Evolutionary conservation across 257 asterid genomes (phyloP), one percentile per base, ranked within the genome.

Genomic region (Capsicum chinense): DNA sequence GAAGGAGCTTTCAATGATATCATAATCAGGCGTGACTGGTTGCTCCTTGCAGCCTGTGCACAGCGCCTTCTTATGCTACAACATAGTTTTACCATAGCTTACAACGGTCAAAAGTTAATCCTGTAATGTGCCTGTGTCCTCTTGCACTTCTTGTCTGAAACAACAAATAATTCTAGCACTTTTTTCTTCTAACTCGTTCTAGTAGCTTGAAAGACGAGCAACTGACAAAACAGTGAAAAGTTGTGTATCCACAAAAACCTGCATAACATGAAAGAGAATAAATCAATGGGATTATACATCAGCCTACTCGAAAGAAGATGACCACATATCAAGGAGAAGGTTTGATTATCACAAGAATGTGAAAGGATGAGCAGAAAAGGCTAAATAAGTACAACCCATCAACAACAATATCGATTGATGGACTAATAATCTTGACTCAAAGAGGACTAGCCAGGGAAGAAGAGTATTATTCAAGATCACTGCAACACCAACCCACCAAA

Each of bases 191-290:
- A 26, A 66, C 81, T 78, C 81, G 15, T 90, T 87, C 91, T 95
- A 97, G 17, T 60, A 88, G 91, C 88, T 89, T 59, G 95, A 85
- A 42, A 94, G 94, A 67, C 91, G 94, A 78, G 87, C 89, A 84
- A 94, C 99, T 5, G 97, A 90, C 86, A 95, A 86, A 69, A 95
- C 93, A 2, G 90, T 84, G 86, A 95, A 95, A 80, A 92, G 83
- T 79, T 95, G 99, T 64, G 99, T 94, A 81, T 95, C 99, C 67
- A 95, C 95, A 84, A 95, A 90, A 50, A 91, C 83, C 99, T 95
- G 98, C 91, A 91, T 54, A 83, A 78, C 47, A 85, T 48, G 26
- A 83, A 86, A 74, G 84, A 83, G 16, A 35, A 26, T 35, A 56
- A 17, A 73, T 71, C 48, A 15, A 48, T 63, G 68, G 47, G 19